Percentiles rank a stretch among this genome's conserved stretches.
Evolutionary conservation across 164 flowering plant genomes (phyloP).

Genomic region (Aristolochia californica): DNA sequence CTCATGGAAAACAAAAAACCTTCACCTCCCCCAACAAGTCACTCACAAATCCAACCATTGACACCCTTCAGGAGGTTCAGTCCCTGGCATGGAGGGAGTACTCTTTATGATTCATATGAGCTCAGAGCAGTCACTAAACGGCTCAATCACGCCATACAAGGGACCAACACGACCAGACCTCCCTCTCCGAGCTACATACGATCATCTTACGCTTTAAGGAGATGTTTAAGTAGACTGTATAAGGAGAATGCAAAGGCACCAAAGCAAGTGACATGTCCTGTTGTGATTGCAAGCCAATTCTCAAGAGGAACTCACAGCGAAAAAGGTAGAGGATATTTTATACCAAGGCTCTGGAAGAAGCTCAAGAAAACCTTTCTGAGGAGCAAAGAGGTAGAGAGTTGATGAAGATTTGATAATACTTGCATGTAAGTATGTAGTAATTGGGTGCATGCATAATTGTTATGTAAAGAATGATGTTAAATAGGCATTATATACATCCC

Average conservation of each 20-base stretch:
- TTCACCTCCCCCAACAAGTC: not conserved
- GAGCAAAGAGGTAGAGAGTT: not conserved
- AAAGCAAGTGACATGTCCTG: constrained; percentile 11
- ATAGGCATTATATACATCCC: too few species aligned
- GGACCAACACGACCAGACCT: constrained; percentile 9
- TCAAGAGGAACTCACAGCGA: not conserved
- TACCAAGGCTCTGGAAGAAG: constrained; percentile 35
- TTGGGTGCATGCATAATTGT: too few species aligned
- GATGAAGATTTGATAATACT: not conserved
- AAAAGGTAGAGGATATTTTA: constrained; percentile 10
- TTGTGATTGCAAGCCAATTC: not conserved
- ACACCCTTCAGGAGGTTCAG: constrained; percentile 28
- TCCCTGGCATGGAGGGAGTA: constrained; percentile 28
- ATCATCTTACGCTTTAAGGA: constrained; percentile 12
- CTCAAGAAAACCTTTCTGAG: constrained; percentile 15
- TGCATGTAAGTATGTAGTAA: too few species aligned
- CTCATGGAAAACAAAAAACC: not conserved
- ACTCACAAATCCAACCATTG: constrained; percentile 2
- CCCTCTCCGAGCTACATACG: constrained; percentile 7
- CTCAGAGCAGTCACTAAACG: constrained; percentile 33
- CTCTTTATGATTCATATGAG: constrained; percentile 43
- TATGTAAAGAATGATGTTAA: too few species aligned
- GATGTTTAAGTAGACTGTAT: constrained; percentile 7
- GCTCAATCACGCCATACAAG: constrained; percentile 32
- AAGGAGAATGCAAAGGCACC: constrained; percentile 15